A percentile compares a stretch with the other conserved stretches of the same genome.
Conservation (phyloP, 345 rosid species). For the Jatropha curcas region DNA sequence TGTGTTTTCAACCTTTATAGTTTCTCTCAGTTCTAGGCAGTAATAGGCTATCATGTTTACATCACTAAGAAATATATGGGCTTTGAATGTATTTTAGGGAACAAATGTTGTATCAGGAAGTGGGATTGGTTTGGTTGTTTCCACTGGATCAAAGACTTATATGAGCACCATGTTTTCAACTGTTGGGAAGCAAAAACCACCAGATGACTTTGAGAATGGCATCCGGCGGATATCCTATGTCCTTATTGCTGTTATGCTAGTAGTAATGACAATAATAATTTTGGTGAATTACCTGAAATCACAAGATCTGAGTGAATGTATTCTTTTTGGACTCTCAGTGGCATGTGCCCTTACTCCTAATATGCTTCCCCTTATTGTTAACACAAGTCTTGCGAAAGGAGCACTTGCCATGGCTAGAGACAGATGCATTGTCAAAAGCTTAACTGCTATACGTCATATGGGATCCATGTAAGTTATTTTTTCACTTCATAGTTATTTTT, state of each 20-base stretch:
- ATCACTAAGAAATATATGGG: background rate
- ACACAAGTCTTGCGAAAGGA: constrained; percentile 75
- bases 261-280: constrained; percentile 50
- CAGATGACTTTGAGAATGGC: constrained; percentile 57
- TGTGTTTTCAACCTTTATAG: background rate
- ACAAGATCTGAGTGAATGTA: constrained; percentile 38
- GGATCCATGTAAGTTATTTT: constrained; percentile 65
- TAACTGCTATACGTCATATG: constrained; percentile 60
- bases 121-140: constrained; percentile 65
- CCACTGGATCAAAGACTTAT: constrained; percentile 68
- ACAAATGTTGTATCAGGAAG: constrained; percentile 71
- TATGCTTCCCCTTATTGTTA: constrained; percentile 72
- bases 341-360: constrained; percentile 77
- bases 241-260: constrained; percentile 58
- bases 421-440: constrained; percentile 68
- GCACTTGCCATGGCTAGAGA: constrained; percentile 80
- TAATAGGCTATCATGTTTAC: background rate
- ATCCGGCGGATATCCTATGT: constrained; percentile 54
- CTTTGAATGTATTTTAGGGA: constrained; percentile 43
- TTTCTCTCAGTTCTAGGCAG: background rate
- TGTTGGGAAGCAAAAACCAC: constrained; percentile 60
- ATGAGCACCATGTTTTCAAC: constrained; percentile 63
- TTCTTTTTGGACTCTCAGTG: constrained; percentile 63
- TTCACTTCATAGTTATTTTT: background rate
- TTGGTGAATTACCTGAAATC: constrained; percentile 39